These are phyloP conservation scores for Pseudocercospora pini-densiflorae DNA, from an alignment of 2,329 filamentous ascomycete genomes.

Conservation along the genomic window DNA sequence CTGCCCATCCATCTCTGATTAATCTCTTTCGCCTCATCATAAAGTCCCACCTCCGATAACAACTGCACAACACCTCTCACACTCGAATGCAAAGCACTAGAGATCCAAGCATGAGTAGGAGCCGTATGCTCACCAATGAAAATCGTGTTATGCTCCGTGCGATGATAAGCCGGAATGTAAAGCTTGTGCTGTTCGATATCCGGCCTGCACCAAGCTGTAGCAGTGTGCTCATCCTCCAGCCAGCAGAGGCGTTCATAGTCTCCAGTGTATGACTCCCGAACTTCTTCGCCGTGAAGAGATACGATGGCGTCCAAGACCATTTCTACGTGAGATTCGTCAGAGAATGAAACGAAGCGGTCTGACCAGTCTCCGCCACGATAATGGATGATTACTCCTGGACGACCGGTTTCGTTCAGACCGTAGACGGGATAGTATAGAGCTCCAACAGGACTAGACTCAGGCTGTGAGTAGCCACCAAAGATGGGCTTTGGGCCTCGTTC, in stretches of 20 bases:
- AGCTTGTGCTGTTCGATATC: conserved; percentile 67
- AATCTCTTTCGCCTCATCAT: conserved; percentile 68
- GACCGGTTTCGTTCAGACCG: conserved; percentile 63
- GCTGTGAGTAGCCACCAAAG: conserved; percentile 64
- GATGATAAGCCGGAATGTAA: conserved; percentile 71
- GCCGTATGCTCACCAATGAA: conserved; percentile 66
- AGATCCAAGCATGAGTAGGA: conserved; percentile 72
- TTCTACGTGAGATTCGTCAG: conserved; percentile 64
- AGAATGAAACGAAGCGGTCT: conserved; percentile 40
- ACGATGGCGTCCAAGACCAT: conserved; percentile 66
- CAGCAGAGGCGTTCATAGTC: conserved; percentile 23
- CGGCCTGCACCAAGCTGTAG: conserved; percentile 57
- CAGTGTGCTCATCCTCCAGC: conserved; percentile 22
- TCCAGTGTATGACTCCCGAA: conserved; percentile 57
- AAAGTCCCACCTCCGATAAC: conserved; percentile 64
- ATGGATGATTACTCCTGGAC: conserved; percentile 58
- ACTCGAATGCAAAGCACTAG: conserved; percentile 67
- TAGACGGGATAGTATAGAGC: conserved; percentile 69
- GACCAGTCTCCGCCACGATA: conserved; percentile 21
- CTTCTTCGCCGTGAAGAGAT: conserved; percentile 65
- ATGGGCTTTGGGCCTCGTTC: conserved; percentile 59
- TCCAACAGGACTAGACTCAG: conserved; percentile 64
- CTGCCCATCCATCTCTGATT: conserved; percentile 69
- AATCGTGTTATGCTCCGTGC: conserved; percentile 68
- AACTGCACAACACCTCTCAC: conserved; percentile 67